Evolutionary conservation across 108 stramenopile genomes (phyloP).

Genomic region (Fragilaria crotonensis): DNA sequence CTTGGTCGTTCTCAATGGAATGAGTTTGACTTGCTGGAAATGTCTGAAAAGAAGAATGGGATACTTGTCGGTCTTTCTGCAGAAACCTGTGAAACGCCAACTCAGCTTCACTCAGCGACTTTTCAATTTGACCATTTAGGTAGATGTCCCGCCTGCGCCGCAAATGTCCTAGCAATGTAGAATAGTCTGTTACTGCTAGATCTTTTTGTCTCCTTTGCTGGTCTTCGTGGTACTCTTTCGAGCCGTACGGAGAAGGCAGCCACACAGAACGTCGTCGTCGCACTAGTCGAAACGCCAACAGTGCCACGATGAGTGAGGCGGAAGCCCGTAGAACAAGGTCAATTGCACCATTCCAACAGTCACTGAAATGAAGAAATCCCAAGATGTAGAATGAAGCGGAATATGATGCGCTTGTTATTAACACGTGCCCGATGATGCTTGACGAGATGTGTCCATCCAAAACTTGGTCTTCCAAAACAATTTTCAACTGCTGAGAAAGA

Average conservation of each 20-base stretch:
- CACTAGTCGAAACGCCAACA: slow-evolving; percentile 66
- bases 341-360: no score
- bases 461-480: no score
- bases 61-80: no score
- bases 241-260: slow-evolving; percentile 47
- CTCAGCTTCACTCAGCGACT: slow-evolving; percentile 34
- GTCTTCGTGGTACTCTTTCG: slow-evolving; percentile 28
- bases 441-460: no score
- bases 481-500: no score
- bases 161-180: slow-evolving; percentile 17
- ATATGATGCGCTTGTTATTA: no score
- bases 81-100: no score
- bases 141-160: slow-evolving; percentile 18
- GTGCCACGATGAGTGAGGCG: no score
- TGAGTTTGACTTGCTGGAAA: slow-evolving; percentile 41
- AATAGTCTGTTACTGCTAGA: slow-evolving; percentile 43
- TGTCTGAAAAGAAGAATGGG: slow-evolving; percentile 8
- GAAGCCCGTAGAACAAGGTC: no score
- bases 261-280: slow-evolving; percentile 61
- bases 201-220: slow-evolving; percentile 16
- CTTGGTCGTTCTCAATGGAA: slow-evolving; percentile 57
- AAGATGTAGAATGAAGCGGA: no score
- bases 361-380: no score
- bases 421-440: no score
- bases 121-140: slow-evolving; percentile 25